Evolutionary conservation across 306 rosid species (phyloP).

Genomic region (Biancaea sappan): DNA sequence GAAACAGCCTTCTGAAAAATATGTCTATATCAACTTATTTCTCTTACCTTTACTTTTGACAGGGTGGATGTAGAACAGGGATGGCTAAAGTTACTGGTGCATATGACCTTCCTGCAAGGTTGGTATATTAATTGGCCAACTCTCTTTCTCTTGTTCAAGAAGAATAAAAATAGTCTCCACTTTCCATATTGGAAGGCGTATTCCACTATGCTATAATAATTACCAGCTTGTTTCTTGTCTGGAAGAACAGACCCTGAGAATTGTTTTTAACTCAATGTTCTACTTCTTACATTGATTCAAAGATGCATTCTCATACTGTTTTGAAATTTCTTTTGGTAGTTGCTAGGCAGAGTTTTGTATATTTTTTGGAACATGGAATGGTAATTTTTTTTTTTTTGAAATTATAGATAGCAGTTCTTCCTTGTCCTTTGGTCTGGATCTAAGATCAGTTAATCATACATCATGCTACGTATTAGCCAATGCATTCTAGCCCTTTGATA

Average conservation of each 20-base stretch:
- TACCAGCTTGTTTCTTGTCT: constrained; percentile 12
- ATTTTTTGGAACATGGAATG: background rate
- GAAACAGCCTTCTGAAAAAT: constrained; percentile 14
- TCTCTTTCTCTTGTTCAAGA: constrained; percentile 28
- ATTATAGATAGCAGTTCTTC: background rate
- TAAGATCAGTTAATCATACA: constrained; percentile 16
- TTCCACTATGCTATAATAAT: constrained; percentile 15
- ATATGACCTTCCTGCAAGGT: constrained; percentile 98
- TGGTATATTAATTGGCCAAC: constrained; percentile 28
- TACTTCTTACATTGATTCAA: constrained; percentile 22
- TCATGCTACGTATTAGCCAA: constrained; percentile 14
- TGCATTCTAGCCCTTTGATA: constrained; percentile 23
- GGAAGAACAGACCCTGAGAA: constrained; percentile 4
- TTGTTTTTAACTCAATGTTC: constrained; percentile 2
- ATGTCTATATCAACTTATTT: constrained; percentile 18
- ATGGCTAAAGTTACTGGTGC: constrained; percentile 84
- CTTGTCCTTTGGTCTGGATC: background rate
- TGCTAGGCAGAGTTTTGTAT: constrained; percentile 12
- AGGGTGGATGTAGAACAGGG: constrained; percentile 93
- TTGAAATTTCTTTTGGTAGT: constrained; percentile 5
- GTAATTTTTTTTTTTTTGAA: background rate
- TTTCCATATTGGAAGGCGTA: constrained; percentile 1
- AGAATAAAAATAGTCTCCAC: background rate
- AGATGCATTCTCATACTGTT: constrained; percentile 18
- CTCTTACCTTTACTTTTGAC: constrained; percentile 38